Conservation (phyloP, 1,284 basidiomycete species). For the Xerocomus nothofagi region DNA sequence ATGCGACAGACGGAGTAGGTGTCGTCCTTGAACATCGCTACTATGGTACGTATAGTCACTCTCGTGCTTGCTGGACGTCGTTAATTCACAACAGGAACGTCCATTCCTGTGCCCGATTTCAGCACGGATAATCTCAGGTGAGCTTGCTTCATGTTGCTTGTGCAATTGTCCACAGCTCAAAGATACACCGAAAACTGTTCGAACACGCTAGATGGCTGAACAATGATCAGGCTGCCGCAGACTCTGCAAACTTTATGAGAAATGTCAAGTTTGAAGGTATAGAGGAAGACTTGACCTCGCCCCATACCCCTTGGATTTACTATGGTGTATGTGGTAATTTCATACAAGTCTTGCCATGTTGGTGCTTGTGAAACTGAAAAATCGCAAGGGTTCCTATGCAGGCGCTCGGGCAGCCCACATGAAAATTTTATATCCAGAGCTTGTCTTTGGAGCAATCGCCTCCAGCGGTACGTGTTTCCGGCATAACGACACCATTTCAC, state of each 20-base stretch:
- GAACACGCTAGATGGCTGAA: conserved; percentile 67
- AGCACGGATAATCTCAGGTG: conserved; percentile 78
- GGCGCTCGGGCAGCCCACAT: conserved; percentile 95
- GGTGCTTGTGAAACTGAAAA: not conserved
- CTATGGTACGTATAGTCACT: conserved; percentile 54
- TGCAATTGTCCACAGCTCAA: not conserved
- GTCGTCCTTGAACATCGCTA: conserved; percentile 91
- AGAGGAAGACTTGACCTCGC: conserved; percentile 66
- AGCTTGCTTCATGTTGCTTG: conserved; percentile 1
- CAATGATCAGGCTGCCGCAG: conserved; percentile 88
- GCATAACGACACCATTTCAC: not conserved
- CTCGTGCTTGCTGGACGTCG: not conserved
- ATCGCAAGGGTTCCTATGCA: conserved; percentile 77
- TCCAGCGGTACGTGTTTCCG: conserved; percentile 64
- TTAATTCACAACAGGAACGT: conserved; percentile 57
- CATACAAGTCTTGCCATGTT: not conserved
- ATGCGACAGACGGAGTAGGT: conserved; percentile 82
- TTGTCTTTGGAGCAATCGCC: conserved; percentile 91
- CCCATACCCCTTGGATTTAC: conserved; percentile 86
- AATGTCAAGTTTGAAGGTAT: conserved; percentile 77
- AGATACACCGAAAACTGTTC: conserved; percentile 8
- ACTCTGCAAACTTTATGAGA: conserved; percentile 89
- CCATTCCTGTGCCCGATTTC: conserved; percentile 77
- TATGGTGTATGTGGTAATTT: conserved; percentile 76
- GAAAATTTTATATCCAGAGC: conserved; percentile 82